A percentile compares a stretch with the other conserved stretches of the same genome.
Evolutionary conservation across 2,329 filamentous ascomycete genomes (phyloP).

Genomic region (Diaporthe eres): DNA sequence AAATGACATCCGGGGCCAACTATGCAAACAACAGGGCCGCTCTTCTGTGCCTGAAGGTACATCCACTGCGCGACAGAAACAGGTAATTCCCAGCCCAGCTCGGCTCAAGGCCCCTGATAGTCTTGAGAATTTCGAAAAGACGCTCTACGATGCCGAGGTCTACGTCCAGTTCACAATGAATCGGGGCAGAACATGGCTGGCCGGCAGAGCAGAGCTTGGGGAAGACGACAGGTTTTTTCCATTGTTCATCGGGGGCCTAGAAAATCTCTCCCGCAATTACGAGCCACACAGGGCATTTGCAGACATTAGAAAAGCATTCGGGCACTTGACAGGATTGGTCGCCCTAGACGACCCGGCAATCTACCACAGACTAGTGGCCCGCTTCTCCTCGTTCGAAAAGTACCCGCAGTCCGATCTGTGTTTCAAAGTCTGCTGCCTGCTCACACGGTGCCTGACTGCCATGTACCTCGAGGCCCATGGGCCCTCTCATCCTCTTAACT

Average conservation of each 20-base stretch:
- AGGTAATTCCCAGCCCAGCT: neutral
- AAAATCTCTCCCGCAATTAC: slow-evolving; percentile 3
- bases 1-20: neutral
- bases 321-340: slow-evolving; percentile 8
- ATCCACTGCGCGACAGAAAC: neutral
- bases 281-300: slow-evolving; percentile 17
- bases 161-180: slow-evolving; percentile 8
- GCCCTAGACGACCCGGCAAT: slow-evolving; percentile 20
- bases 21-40: too few species aligned
- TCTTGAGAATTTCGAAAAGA: slow-evolving; percentile 17
- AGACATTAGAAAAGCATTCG: slow-evolving; percentile 12
- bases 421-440: slow-evolving; percentile 27
- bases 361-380: slow-evolving; percentile 18
- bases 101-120: neutral
- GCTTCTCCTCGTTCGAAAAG: slow-evolving; percentile 26
- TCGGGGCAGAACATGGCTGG: neutral
- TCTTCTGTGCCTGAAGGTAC: too few species aligned
- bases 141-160: slow-evolving; percentile 5
- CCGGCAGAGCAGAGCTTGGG: slow-evolving; percentile 10
- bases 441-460: neutral
- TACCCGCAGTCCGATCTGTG: slow-evolving; percentile 5
- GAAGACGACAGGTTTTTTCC: slow-evolving; percentile 14
- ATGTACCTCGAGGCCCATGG: slow-evolving; percentile 11
- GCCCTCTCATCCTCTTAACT: neutral
- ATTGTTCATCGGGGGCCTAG: slow-evolving; percentile 28